Conservation (phyloP, 345 rosid species). For the Sisymbrium altissimum region DNA sequence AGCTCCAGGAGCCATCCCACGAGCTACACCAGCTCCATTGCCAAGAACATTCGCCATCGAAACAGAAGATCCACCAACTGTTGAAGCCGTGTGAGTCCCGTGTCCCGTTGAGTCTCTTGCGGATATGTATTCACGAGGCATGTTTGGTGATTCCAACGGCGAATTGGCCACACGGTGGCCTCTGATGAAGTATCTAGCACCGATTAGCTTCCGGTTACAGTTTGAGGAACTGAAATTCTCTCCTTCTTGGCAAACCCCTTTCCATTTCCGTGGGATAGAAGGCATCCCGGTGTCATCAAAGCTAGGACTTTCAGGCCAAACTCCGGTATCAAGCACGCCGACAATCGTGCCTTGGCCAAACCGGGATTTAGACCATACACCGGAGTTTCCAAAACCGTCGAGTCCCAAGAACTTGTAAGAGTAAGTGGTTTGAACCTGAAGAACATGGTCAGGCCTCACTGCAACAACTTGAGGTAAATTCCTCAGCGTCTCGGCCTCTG, state of each 20-base stretch:
- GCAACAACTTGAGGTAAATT: slow-evolving; percentile 62
- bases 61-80: slow-evolving; percentile 78
- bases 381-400: slow-evolving; percentile 39
- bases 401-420: slow-evolving; percentile 88
- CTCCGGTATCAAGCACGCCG: slow-evolving; percentile 82
- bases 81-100: slow-evolving; percentile 90
- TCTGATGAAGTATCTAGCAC: slow-evolving; percentile 77
- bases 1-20: slow-evolving; percentile 86
- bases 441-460: slow-evolving; percentile 62
- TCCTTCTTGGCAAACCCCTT: slow-evolving; percentile 79
- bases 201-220: slow-evolving; percentile 81
- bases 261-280: slow-evolving; percentile 65
- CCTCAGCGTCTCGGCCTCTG: slow-evolving; percentile 45
- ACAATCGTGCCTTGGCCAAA: slow-evolving; percentile 65
- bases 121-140: slow-evolving; percentile 56
- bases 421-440: slow-evolving; percentile 76
- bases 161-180: slow-evolving; percentile 68
- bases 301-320: slow-evolving; percentile 96
- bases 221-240: slow-evolving; percentile 48
- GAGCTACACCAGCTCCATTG: slow-evolving; percentile 69
- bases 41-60: slow-evolving; percentile 67
- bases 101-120: slow-evolving; percentile 83
- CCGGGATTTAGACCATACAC: slow-evolving; percentile 52
- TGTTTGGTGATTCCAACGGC: slow-evolving; percentile 31
- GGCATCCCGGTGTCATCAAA: slow-evolving; percentile 72